Evolutionary conservation across 331 rosid genomes (phyloP), one percentile per base, ranked within the genome.

Genomic region (Saraca asoca): DNA sequence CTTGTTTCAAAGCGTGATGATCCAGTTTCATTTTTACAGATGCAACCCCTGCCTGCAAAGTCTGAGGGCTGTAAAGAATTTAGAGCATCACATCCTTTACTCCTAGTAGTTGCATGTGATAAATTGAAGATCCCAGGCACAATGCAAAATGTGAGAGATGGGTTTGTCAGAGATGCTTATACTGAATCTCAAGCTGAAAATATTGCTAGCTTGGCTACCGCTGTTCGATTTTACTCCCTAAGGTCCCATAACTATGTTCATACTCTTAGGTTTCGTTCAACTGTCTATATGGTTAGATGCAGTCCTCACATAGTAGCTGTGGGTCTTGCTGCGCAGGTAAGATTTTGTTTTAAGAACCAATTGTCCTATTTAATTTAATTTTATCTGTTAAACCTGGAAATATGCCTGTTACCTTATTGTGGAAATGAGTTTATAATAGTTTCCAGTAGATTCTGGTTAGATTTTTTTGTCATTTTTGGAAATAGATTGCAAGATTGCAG

Each of bases 261-360:
- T 82, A 91, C 91, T 68, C 83, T 94, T 76, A 83, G 97, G 78
- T 94, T 94, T 62, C 90, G 99, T 19, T 90, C 99, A 17, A 88
- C 89, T 53, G 96, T 94, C 61, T 86, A 81, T 76, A 88, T 86
- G 97, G 88, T 94, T 67, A 86, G 99, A 80, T 94, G 99, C 90
- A 94, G 92, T 85, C 89, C 91, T 63, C 84, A 73, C 74, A 74
- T 90, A 64, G 96, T 94, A 45, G 97, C 97, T 19, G 93, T 90
- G 51, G 95, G 97, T 79, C 99, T 90, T 67, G 92, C 97, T 64
- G 75, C 91, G 33, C 99, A 94, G 79, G 99, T 94, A 82, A 88
- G 31, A 24, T 24, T 24, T 77, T 62, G 51, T 66, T 46, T 59
- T 33, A 38, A 73, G 46, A 19, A 45, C 58, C 31, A 24, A 24